Evolutionary conservation across 306 rosid genomes (phyloP), one percentile per base, ranked within the genome.

Genomic region (Trichosanthes truncata): DNA sequence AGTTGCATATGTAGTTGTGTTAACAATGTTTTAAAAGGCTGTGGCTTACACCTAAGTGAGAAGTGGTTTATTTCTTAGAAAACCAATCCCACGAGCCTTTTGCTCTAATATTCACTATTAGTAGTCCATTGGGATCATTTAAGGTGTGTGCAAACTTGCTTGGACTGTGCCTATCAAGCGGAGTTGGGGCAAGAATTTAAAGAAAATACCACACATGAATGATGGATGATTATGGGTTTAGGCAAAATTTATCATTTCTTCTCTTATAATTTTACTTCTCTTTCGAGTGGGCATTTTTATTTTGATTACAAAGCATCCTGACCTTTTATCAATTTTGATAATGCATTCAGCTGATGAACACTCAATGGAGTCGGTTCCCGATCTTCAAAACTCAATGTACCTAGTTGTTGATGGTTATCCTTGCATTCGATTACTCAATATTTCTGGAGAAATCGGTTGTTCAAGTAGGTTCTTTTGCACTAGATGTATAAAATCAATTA

Each of bases 371-470:
- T 94, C 98, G 20, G 98, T 94, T 81, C 98, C 98, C 3, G 98
- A 94, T 87, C 97, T 94, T 79, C 96, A 90, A 82, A 89, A 85
- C 83, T 88, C 94, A 21, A 94, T 94, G 97, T 94, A 94, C 84
- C 84, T 85, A 57, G 82, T 79, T 51, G 85, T 92, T 65, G 91
- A 85, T 43, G 93, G 91, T 51, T 83, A 36, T 86, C 97, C 98
- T 62, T 94, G 98, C 68, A 96, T 94, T 12, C 90, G 96, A 40
- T 78, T 94, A 61, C 87, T 94, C 6, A 94, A 83, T 88, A 89
- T 88, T 21, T 90, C 98, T 76, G 98, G 97, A 81, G 83, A 85
- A 35, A 92, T 92, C 60, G 98, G 98, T 80, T 94, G 98, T 87
- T 88, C 98, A 41, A 94, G 98, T 94, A 74, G 80, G 94, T 77